Base-by-base conservation (phyloP, 176 grass and related monocot genomes). In the Hyparrhenia diplandra region DNA sequence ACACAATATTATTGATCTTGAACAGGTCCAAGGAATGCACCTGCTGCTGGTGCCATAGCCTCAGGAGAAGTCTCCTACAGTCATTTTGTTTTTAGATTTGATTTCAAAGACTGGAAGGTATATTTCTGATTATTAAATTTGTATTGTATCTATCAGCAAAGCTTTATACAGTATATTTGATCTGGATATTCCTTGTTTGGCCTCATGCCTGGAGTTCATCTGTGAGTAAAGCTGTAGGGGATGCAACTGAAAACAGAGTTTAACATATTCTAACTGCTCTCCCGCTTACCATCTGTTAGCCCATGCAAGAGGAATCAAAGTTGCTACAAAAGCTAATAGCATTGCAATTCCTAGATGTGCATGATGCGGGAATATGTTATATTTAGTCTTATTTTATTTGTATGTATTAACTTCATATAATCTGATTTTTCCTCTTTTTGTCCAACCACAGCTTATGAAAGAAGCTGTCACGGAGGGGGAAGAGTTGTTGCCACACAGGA, bases 61-160 rank as follows among this genome's bases (percentile, higher is more conserved):
- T 89, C 95, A 43, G 95, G 95, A 59, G 74, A 95, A 54, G 92
- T 93, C 42, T 85, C 88, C 54, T 93, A 98, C 75, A 91, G 5
- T 63, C 95, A 98, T 93, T 94, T 98, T 84, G 92, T 98, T 20
- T 91, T 98, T 73, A 75, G 92, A 68, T 91, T 88, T 76, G 92
- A 98, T 87, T 93, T 91, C 54, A 93, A 80, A 81, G 95, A 98
- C 59, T 95, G 95, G 95, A 83, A 95, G 95, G 95, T 95, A 93
- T 14, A 36, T 61, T 76, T 67, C 14, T 17, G 7, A 24, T 54
- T 13, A 8, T 51, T 49, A 10, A 1, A 21, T 13, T 10, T 67
- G 6, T 74, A 60, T 55, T 23, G n/a, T n/a, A n/a, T n/a, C n/a
- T 49, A 24, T 75, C 10, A 12, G 55, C 57, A 47, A 74, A 37